Conservation (phyloP, 2,329 filamentous ascomycete genomes). For the Ophiocordyceps polyrhachis-furcata region DNA sequence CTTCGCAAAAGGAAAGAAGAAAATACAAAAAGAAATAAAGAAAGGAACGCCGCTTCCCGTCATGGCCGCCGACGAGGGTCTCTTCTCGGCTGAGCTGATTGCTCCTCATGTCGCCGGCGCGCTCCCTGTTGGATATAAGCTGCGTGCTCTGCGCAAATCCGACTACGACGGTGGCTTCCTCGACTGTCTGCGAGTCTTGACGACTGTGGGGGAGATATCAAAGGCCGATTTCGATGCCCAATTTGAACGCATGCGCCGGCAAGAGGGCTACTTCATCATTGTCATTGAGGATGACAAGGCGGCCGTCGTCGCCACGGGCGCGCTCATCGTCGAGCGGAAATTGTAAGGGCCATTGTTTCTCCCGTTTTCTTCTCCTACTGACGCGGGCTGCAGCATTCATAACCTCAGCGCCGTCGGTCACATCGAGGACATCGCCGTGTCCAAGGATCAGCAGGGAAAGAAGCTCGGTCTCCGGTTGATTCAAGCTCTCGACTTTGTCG, state of each 20-base stretch:
- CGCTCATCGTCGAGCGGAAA: conserved; percentile 82
- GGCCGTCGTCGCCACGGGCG: conserved; percentile 75
- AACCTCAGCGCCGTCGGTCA: conserved; percentile 71
- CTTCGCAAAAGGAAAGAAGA: too few species aligned
- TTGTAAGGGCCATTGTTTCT: conserved; percentile 50
- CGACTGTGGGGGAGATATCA: conserved; percentile 75
- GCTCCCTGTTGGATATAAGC: conserved; percentile 64
- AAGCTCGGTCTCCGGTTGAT: conserved; percentile 86
- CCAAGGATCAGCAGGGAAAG: conserved; percentile 92
- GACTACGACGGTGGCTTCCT: conserved; percentile 77
- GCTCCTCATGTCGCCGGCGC: conserved; percentile 52
- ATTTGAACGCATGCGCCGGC: conserved; percentile 62
- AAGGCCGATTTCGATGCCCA: conserved; percentile 58
- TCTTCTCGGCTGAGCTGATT: conserved; percentile 65
- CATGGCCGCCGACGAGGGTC: conserved; percentile 26
- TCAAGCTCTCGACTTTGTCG: conserved; percentile 78
- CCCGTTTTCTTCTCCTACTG: background rate
- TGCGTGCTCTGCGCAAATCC: conserved; percentile 59
- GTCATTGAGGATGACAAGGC: conserved; percentile 56
- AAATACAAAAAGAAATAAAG: too few species aligned
- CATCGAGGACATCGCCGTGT: conserved; percentile 94
- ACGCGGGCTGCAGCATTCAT: conserved; percentile 42
- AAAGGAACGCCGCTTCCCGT: too few species aligned
- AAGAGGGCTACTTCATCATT: conserved; percentile 69
- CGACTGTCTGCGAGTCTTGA: conserved; percentile 78